A percentile compares a stretch with the other conserved stretches of the same genome.
Conservation (phyloP, 805 yeast species). For the Teunomyces gatunensis region DNA sequence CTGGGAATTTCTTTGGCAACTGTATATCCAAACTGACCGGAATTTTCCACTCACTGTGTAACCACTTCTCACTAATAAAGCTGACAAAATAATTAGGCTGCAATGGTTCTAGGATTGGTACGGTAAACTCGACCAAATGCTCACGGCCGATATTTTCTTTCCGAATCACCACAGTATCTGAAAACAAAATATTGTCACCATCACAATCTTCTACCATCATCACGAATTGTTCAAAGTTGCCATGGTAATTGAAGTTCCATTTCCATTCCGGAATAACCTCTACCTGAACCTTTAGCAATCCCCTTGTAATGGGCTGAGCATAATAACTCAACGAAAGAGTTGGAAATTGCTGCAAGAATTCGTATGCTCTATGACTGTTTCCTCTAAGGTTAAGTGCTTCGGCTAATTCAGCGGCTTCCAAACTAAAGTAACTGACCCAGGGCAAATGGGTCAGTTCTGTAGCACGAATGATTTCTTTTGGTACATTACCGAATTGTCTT, state of each 20-base stretch:
- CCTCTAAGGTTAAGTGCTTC: slow-evolving; percentile 74
- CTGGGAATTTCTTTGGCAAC: slow-evolving; percentile 63
- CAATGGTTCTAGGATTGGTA: slow-evolving; percentile 54
- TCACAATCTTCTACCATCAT: slow-evolving; percentile 79
- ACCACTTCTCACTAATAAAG: slow-evolving; percentile 79
- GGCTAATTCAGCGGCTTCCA: slow-evolving; percentile 76
- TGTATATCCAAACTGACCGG: slow-evolving; percentile 54
- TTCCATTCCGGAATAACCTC: slow-evolving; percentile 70
- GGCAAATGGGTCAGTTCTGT: slow-evolving; percentile 82
- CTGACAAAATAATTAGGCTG: slow-evolving; percentile 74
- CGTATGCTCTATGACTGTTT: slow-evolving; percentile 57
- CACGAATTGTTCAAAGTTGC: slow-evolving; percentile 61
- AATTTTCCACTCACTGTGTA: slow-evolving; percentile 63
- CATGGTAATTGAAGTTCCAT: slow-evolving; percentile 72
- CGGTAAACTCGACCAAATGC: slow-evolving; percentile 61
- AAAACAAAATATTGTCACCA: slow-evolving; percentile 69
- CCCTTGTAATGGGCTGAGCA: slow-evolving; percentile 75
- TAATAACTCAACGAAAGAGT: slow-evolving; percentile 54
- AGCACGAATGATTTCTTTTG: slow-evolving; percentile 64
- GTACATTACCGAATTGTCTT: slow-evolving; percentile 74
- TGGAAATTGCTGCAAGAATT: slow-evolving; percentile 72
- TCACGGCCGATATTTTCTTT: slow-evolving; percentile 50
- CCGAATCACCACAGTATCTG: slow-evolving; percentile 53
- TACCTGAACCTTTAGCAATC: slow-evolving; percentile 61
- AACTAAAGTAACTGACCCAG: slow-evolving; percentile 70